These are phyloP conservation scores for Polyporus tsugae DNA, from an alignment of 1,284 basidiomycete genomes.

Conservation along the genomic window DNA sequence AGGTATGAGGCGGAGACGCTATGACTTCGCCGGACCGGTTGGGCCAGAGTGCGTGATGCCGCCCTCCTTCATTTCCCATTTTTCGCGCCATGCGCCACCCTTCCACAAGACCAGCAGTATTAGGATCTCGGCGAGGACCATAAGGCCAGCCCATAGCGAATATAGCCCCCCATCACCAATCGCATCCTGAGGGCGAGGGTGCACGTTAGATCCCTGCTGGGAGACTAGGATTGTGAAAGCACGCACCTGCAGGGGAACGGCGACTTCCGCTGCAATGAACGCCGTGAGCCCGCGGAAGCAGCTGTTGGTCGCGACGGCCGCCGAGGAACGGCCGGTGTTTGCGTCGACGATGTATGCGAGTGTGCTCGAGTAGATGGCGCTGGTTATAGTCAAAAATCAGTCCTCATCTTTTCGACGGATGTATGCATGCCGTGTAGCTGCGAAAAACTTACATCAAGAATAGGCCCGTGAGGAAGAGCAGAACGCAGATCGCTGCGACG, in stretches of 20 bases:
- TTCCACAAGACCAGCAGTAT: constrained; percentile 60
- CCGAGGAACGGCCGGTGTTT: constrained; percentile 76
- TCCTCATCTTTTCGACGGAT: constrained; percentile 8
- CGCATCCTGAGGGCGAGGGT: constrained; percentile 43
- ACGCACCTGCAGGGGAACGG: constrained; percentile 69
- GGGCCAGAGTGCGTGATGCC: constrained; percentile 1
- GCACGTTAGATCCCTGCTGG: background rate
- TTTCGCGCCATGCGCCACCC: constrained; percentile 51
- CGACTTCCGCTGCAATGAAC: constrained; percentile 75
- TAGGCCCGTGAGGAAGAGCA: constrained; percentile 74
- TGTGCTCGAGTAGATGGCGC: constrained; percentile 76
- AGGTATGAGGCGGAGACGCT: background rate
- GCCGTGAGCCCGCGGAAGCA: constrained; percentile 74
- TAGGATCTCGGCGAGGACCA: constrained; percentile 61
- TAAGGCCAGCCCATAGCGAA: constrained; percentile 72
- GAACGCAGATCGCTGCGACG: constrained; percentile 68
- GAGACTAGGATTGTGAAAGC: background rate
- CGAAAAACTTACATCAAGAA: constrained; percentile 61
- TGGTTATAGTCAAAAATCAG: constrained; percentile 40
- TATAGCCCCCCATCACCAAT: constrained; percentile 81
- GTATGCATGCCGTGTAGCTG: background rate
- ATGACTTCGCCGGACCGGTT: background rate
- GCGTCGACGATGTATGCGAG: constrained; percentile 83
- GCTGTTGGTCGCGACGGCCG: constrained; percentile 77
- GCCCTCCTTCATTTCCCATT: constrained; percentile 42